A percentile compares a stretch with the other conserved stretches of the same genome.
Conservation (phyloP, 1,139 yeast genomes). For the Saccharomyces hybrid region DNA sequence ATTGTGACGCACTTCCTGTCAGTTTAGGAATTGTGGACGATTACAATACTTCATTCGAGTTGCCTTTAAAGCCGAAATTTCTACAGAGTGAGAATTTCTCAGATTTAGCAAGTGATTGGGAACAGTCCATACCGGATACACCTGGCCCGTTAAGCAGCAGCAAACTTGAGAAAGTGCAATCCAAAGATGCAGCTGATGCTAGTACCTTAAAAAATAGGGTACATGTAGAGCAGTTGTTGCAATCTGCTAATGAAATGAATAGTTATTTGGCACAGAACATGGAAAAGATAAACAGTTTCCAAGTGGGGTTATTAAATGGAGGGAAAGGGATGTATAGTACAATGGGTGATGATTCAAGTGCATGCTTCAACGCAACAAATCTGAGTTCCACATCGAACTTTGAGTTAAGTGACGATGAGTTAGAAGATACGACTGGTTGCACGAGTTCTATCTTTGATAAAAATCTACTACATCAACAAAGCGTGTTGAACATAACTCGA, state of each 20-base stretch:
- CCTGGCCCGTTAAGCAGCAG: background rate
- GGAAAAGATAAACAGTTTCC: constrained; percentile 20
- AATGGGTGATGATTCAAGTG: constrained; percentile 14
- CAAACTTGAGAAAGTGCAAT: background rate
- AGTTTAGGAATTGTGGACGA: background rate
- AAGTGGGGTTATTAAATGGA: constrained; percentile 14
- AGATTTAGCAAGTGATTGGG: constrained; percentile 12
- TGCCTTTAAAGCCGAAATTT: constrained; percentile 17
- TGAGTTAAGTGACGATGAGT: constrained; percentile 19
- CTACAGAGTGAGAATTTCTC: constrained; percentile 15
- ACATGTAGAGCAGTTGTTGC: constrained; percentile 26
- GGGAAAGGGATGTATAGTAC: constrained; percentile 5
- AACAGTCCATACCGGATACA: constrained; percentile 7
- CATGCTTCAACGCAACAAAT: constrained; percentile 8
- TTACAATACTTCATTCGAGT: constrained; percentile 15
- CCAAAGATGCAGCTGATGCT: too few relatives aligned
- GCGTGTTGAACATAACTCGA: background rate
- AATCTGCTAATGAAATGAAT: constrained; percentile 26
- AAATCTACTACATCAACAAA: constrained; percentile 2
- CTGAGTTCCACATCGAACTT: constrained; percentile 23
- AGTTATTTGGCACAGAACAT: constrained; percentile 24
- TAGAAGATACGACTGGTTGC: constrained; percentile 4
- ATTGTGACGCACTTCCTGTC: background rate
- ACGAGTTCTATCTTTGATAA: constrained; percentile 5
- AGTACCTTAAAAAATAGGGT: constrained; percentile 8